Base-by-base conservation (phyloP, 257 asterid species). In the Striga asiatica region DNA sequence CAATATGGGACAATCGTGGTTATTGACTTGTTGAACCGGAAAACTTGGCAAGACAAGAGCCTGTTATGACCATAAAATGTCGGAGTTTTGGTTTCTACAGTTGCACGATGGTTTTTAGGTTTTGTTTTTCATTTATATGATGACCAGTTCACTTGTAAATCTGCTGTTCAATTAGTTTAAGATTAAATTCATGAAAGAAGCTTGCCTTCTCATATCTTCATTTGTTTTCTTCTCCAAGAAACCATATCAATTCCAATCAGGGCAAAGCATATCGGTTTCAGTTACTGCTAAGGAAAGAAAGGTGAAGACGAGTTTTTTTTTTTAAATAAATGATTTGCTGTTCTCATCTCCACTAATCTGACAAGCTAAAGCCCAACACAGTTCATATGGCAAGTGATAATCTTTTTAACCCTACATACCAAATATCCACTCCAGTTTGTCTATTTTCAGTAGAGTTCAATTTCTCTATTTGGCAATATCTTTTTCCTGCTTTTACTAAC, bases 71-170 rank as follows among this genome's bases (percentile, higher is more conserved):
- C 17, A 39, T 12, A 18, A 38, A 16, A 35, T 5, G 13, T 2
- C 5, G 45, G 8, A 38, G 45, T 38, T 38, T 38, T 38, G 45
- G 45, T 38, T n/a, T 14, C 47, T 2, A 14, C 6, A 17, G 35
- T 41, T n/a, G n/a, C n/a, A n/a, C n/a, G n/a, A n/a, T n/a, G n/a
- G n/a, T n/a, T n/a, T 22, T 41, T 6, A n/a, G 14, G 8, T 41
- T 41, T 1, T 1, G 12, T 12, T 14, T 3, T 41, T 34, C 45
- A 49, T 31, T 2, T 61, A 73, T 56, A 53, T 5, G n/a, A 67
- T 48, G 66, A 50, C 64, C 59, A n/a, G n/a, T n/a, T 10, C 1
- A 56, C 67, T 29, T 66, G 71, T 69, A 66, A 65, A 74, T 65
- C 66, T 58, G 54, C 58, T 37, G 56, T 45, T 23, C 27, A 21